A percentile compares a stretch with the other conserved stretches of the same genome.
Evolutionary conservation across 306 rosid species (phyloP).

Genomic region (Quercus variabilis): DNA sequence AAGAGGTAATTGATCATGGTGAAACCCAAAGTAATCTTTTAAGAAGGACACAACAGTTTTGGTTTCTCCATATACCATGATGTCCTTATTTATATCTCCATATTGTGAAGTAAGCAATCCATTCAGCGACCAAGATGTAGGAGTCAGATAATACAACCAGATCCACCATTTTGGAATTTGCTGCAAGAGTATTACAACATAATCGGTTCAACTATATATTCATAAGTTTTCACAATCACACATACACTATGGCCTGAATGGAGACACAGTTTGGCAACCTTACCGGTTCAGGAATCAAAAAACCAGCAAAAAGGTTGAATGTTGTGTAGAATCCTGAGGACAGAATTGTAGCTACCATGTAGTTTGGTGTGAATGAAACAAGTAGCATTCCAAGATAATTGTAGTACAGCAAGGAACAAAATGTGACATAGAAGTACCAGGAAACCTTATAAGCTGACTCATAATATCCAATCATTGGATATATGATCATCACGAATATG

Average conservation of each 20-base stretch:
- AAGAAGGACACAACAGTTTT: too few relatives aligned
- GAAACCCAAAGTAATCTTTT: too few relatives aligned
- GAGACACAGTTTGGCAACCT: constrained; percentile 4
- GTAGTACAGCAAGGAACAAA: not conserved
- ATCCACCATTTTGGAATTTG: too few relatives aligned
- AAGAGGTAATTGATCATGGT: too few relatives aligned
- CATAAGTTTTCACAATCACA: too few relatives aligned
- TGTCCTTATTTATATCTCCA: not conserved
- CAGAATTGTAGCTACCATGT: not conserved
- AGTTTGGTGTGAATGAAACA: not conserved
- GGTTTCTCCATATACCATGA: too few relatives aligned
- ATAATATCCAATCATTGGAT: not conserved
- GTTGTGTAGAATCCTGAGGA: not conserved
- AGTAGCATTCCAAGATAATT: not conserved
- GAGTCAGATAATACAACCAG: too few relatives aligned
- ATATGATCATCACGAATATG: constrained; percentile 7
- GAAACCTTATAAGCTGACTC: not conserved
- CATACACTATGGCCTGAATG: too few relatives aligned
- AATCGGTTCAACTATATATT: too few relatives aligned
- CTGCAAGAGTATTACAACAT: too few relatives aligned
- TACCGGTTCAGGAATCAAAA: constrained; percentile 22
- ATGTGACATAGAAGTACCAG: constrained; percentile 1
- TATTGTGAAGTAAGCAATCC: too few relatives aligned
- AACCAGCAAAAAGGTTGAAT: not conserved
- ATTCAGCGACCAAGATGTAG: too few relatives aligned